Evolutionary conservation across 352 stramenopile species (phyloP), one percentile per base, ranked within the genome.

Genomic region (Phytophthora crassamura): DNA sequence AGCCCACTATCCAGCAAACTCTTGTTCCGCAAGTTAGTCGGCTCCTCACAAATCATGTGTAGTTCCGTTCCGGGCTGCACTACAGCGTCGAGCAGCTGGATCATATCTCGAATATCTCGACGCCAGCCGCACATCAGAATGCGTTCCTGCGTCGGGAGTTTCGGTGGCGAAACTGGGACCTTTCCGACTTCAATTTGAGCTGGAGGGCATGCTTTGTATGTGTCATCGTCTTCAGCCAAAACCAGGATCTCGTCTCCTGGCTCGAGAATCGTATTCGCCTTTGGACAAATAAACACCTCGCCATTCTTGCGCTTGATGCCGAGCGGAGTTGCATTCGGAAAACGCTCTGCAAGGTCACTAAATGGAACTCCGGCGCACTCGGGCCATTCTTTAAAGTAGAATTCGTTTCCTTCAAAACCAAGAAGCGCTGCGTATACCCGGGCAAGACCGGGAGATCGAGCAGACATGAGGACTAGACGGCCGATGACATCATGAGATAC

Each of bases 401-500:
- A 97, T 43, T 97, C 90, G 52, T 88, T 90, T 32, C 89, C 88
- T 46, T 95, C 87, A 54, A 97, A 96, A 1, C 88, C 90, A 7
- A 97, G 77, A n/a, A 93, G 51, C 30, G 69, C 69, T 3, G 81
- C 78, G 52, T 86, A 93, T 2, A 93, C 78, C 38, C 77, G 68
- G 2, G 90, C 86, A 15, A 97, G 75, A 22, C 88, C 89, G 35
- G 88, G 86, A 46, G 86, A 93, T 15, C 89, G 67, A 11, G 88
- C 85, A 40, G 88, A 91, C 82, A 95, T 94, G 18, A 97, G 59
- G 38, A 97, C 90, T 7, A 97, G 63, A 10, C 88, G 81, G 0
- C 90, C 89, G 42, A 97, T 95, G n/a, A 97, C 83, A 58, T 97
- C 89, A 48, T 97, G 86, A 1, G 86, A 94, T 12, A 95, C 89